phyloP scores from a whole-genome alignment of 2,329 filamentous ascomycete species.

The Fonsecaea monophora region DNA sequence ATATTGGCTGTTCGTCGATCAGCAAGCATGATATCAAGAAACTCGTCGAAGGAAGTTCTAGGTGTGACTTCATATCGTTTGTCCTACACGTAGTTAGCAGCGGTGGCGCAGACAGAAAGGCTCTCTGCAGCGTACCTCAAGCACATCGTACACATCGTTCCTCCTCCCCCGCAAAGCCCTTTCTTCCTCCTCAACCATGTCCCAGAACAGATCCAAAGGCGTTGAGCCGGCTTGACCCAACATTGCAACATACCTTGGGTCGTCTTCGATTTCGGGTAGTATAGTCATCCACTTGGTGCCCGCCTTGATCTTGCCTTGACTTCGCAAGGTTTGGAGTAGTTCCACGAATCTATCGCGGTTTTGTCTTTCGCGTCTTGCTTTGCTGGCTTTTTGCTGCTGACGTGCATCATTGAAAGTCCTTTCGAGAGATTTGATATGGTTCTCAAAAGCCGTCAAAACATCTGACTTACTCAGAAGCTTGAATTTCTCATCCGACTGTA shows the following conservation, averaged over 20 bases:
- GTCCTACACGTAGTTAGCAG: conserved; percentile 66
- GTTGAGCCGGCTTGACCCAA: conserved; percentile 83
- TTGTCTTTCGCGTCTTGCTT: conserved; percentile 81
- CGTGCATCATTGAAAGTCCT: conserved; percentile 88
- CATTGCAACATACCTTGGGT: conserved; percentile 82
- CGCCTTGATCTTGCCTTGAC: conserved; percentile 82
- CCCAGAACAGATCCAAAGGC: conserved; percentile 94
- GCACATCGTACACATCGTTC: conserved; percentile 84
- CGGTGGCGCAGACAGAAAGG: conserved; percentile 4
- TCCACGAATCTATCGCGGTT: conserved; percentile 80
- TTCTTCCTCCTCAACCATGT: conserved; percentile 92
- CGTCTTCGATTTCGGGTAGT: conserved; percentile 74
- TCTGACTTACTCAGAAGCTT: conserved; percentile 85
- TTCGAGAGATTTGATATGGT: conserved; percentile 91
- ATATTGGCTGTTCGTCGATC: conserved; percentile 89
- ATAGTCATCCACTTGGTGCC: conserved; percentile 89
- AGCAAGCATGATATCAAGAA: conserved; percentile 78
- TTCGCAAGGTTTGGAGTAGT: conserved; percentile 75
- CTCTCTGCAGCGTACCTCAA: conserved; percentile 70
- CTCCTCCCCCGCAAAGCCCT: conserved; percentile 78
- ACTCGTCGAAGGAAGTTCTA: conserved; percentile 87
- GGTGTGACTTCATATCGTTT: conserved; percentile 88
- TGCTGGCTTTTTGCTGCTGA: conserved; percentile 84
- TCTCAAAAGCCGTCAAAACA: conserved; percentile 89
- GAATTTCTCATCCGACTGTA: conserved; percentile 84